Percentiles rank a stretch among this genome's conserved stretches.
These are phyloP conservation scores for Aegilops bicornis DNA, from an alignment of 176 grass and related monocot genomes.

Conservation along the genomic window DNA sequence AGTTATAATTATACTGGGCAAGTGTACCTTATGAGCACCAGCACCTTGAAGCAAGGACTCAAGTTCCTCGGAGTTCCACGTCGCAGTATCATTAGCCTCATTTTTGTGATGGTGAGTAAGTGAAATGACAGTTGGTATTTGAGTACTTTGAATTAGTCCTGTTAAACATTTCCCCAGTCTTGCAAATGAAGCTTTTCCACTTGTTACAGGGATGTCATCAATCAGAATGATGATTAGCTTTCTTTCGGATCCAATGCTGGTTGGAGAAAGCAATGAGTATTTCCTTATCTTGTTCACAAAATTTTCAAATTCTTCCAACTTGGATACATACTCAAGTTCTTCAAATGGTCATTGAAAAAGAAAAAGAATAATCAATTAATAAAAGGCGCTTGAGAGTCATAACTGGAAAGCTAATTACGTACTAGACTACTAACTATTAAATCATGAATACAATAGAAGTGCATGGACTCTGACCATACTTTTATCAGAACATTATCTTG, in stretches of 20 bases:
- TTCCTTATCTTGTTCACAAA: conserved; percentile 88
- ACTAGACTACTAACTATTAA: conserved; percentile 8
- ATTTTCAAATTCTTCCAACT: conserved; percentile 94
- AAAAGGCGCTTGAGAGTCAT: not conserved
- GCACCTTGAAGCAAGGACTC: conserved; percentile 71
- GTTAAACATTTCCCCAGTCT: conserved; percentile 82
- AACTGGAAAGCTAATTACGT: conserved; percentile 3
- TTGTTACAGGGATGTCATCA: conserved; percentile 87
- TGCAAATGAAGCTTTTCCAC: conserved; percentile 66
- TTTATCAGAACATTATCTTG: not conserved
- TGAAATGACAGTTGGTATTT: conserved; percentile 83
- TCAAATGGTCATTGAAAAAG: conserved; percentile 32
- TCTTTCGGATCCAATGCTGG: conserved; percentile 41
- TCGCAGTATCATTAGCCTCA: conserved; percentile 50
- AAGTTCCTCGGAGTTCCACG: conserved; percentile 66
- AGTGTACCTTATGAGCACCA: conserved; percentile 84
- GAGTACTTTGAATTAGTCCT: conserved; percentile 58
- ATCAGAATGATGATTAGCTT: conserved; percentile 74
- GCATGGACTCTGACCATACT: not conserved
- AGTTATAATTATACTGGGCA: conserved; percentile 24
- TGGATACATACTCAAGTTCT: conserved; percentile 83
- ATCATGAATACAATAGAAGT: not conserved
- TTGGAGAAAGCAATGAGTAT: conserved; percentile 67
- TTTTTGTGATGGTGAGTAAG: conserved; percentile 78
- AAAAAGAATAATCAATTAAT: conserved; percentile 12